phyloP scores from a whole-genome alignment of 1,284 basidiomycete genomes.

The Mycena citricolor region DNA sequence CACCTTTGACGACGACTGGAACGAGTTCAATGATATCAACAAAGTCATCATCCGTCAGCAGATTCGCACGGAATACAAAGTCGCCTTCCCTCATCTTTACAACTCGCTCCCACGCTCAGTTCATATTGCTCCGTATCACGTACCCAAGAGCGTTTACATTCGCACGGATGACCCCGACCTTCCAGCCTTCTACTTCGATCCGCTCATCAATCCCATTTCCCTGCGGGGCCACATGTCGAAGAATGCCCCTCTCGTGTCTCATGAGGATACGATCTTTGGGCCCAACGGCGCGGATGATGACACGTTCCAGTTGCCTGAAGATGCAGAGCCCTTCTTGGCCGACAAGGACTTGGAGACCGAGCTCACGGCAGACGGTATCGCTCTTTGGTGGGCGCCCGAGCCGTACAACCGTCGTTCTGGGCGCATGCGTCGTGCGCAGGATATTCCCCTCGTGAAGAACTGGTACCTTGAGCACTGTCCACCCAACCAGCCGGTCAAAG shows the following conservation, averaged over 20 bases:
- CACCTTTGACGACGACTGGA: constrained; percentile 98
- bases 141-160: constrained; percentile 97
- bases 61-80: constrained; percentile 98
- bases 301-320: constrained; percentile 85
- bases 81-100: constrained; percentile 98
- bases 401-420: constrained; percentile 95
- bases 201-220: constrained; percentile 95
- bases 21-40: constrained; percentile 99
- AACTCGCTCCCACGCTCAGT: constrained; percentile 97
- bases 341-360: constrained; percentile 86
- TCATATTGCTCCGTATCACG: constrained; percentile 89
- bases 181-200: constrained; percentile 99
- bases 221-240: constrained; percentile 82
- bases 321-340: constrained; percentile 81
- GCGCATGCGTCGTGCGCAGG: constrained; percentile 90
- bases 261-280: constrained; percentile 92
- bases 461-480: constrained; percentile 99
- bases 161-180: constrained; percentile 98
- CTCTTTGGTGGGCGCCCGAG: constrained; percentile 98
- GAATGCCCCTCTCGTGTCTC: constrained; percentile 79
- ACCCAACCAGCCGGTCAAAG: constrained; percentile 94
- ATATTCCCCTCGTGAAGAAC: constrained; percentile 94
- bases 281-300: constrained; percentile 83
- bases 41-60: constrained; percentile 99
- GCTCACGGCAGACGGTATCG: constrained; percentile 94